Conservation (phyloP, 2,329 filamentous ascomycete genomes). For the Rutstroemia sp. region DNA sequence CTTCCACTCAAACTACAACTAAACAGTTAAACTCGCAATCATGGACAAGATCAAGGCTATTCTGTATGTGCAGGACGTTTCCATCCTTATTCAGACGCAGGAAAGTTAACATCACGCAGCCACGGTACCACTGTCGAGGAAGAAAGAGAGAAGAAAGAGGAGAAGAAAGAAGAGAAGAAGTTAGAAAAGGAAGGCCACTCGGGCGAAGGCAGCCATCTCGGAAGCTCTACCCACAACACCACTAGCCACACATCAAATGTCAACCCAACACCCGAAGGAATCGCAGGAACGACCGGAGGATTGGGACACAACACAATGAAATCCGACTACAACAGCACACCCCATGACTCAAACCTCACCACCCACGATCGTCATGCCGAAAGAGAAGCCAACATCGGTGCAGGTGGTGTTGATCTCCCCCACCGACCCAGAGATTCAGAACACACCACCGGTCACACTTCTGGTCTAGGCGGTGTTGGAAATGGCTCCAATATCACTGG, state of each 20-base stretch:
- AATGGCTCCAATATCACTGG: neutral
- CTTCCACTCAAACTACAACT: neutral
- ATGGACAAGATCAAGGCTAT: constrained; percentile 31
- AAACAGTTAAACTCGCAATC: constrained; percentile 8
- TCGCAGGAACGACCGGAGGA: neutral
- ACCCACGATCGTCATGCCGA: constrained; percentile 2
- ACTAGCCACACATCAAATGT: neutral
- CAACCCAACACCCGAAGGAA: neutral
- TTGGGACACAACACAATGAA: neutral
- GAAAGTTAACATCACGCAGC: neutral
- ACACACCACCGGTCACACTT: neutral
- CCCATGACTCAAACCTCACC: neutral
- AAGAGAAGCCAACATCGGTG: constrained; percentile 9
- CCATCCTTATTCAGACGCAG: neutral
- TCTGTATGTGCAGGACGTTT: constrained; percentile 18
- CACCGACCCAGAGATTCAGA: neutral
- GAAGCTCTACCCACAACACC: constrained; percentile 11
- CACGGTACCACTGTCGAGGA: neutral
- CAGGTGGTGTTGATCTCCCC: neutral
- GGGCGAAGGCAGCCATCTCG: constrained; percentile 14
- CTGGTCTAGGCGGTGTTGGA: neutral
- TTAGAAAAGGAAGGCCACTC: constrained; percentile 1
- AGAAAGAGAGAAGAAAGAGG: neutral
- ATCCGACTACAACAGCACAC: neutral
- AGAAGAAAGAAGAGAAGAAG: constrained; percentile 1